A percentile compares a stretch with the other conserved stretches of the same genome.
phyloP scores from a whole-genome alignment of 345 rosid species.

The Passiflora organensis region DNA sequence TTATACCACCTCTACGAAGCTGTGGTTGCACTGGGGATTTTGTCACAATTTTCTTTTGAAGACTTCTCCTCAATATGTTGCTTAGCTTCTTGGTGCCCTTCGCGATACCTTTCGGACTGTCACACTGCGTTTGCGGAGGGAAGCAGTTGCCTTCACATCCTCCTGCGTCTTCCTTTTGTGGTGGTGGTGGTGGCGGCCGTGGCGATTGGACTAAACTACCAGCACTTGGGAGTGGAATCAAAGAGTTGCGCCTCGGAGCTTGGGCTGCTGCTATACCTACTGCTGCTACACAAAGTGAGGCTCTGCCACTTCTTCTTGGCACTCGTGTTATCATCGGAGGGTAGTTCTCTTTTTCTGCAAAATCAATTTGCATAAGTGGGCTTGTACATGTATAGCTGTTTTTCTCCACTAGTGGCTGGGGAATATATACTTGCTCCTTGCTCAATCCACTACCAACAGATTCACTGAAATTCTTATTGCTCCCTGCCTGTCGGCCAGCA shows the following conservation, averaged over 20 bases:
- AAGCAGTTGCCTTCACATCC: conserved; percentile 24
- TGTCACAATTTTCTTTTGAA: conserved; percentile 54
- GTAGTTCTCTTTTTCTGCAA: conserved; percentile 79
- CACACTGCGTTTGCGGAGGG: conserved; percentile 41
- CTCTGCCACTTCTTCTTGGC: conserved; percentile 67
- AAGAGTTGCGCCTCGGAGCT: conserved; percentile 70
- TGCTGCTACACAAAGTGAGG: conserved; percentile 52
- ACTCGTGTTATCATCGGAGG: conserved; percentile 47
- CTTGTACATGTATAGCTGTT: conserved; percentile 33
- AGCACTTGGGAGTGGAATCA: conserved; percentile 53
- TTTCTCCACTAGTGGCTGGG: conserved; percentile 34
- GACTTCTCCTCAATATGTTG: conserved; percentile 60
- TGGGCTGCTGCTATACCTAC: conserved; percentile 33
- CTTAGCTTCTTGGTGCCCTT: conserved; percentile 50
- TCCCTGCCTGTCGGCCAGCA: conserved; percentile 37
- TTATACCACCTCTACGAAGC: conserved; percentile 63
- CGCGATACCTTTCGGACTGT: conserved; percentile 50
- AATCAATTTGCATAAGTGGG: conserved; percentile 37
- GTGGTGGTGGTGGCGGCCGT: conserved; percentile 23
- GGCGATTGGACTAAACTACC: conserved; percentile 26
- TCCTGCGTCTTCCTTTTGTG: conserved; percentile 36
- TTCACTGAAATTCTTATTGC: conserved; percentile 39
- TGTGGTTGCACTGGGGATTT: conserved; percentile 63
- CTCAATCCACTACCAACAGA: conserved; percentile 11
- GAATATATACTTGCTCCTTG: conserved; percentile 37